A percentile compares a stretch with the other conserved stretches of the same genome.
Evolutionary conservation across 495 filamentous ascomycete genomes (phyloP).

Genomic region (Lophiostoma macrostomum): DNA sequence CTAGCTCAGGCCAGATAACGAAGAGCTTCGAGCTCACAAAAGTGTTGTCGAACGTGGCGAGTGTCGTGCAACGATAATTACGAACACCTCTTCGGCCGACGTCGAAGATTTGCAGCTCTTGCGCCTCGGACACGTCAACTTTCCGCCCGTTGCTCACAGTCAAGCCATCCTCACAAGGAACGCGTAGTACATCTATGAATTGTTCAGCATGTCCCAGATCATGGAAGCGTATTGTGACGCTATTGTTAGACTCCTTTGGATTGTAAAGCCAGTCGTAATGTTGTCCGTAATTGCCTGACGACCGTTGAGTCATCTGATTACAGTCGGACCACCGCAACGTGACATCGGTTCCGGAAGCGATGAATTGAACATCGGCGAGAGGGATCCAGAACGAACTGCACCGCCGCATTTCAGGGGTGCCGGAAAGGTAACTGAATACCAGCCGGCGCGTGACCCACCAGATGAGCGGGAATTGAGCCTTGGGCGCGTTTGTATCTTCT

Average conservation of each 20-base stretch:
- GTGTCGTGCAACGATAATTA: constrained; percentile 5
- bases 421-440: constrained; percentile 11
- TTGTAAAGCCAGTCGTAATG: constrained; percentile 22
- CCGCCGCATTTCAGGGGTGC: constrained; percentile 1
- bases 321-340: constrained; percentile 27
- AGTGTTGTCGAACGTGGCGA: not conserved
- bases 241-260: constrained; percentile 10
- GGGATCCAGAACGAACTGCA: constrained; percentile 25
- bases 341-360: not conserved
- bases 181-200: constrained; percentile 10
- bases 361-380: constrained; percentile 18
- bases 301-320: constrained; percentile 14
- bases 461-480: constrained; percentile 4
- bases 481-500: constrained; percentile 1
- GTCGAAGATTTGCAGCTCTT: constrained; percentile 13
- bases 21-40: constrained; percentile 12
- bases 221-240: constrained; percentile 6
- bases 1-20: constrained; percentile 13
- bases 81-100: constrained; percentile 5
- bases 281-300: not conserved
- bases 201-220: not conserved
- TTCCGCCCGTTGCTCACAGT: constrained; percentile 1
- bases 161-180: constrained; percentile 15
- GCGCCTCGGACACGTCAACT: not conserved
- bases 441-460: constrained; percentile 23